Evolutionary conservation across 169 alveolate species (phyloP).

Genomic region (Eimeria sp.): DNA sequence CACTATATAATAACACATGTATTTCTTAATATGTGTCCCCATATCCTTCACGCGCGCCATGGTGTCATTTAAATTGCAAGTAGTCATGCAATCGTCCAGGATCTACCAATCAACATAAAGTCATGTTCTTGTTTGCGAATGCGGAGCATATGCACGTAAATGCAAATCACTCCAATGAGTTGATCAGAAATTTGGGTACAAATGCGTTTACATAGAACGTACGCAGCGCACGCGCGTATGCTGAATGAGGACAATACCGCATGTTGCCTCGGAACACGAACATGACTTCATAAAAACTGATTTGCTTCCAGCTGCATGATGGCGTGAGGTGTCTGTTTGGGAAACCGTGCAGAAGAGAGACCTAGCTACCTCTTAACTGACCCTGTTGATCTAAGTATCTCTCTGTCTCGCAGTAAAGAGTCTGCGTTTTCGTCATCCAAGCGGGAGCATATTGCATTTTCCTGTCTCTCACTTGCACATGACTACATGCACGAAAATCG

Average conservation of each 20-base stretch:
- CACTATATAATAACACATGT: neutral
- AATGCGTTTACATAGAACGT: neutral
- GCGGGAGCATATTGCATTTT: neutral
- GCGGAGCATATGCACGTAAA: neutral
- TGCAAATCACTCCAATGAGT: neutral
- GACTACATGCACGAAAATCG: constrained; percentile 11
- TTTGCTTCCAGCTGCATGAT: too few relatives aligned
- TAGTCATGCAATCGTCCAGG: neutral
- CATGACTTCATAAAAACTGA: neutral
- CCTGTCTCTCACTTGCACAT: constrained; percentile 16
- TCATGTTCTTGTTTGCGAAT: neutral
- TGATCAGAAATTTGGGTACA: neutral
- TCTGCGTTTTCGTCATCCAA: neutral
- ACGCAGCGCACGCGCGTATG: neutral
- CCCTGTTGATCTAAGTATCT: neutral
- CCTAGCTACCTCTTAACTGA: neutral
- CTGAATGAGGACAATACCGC: neutral
- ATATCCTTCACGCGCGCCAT: too few relatives aligned
- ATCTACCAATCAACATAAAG: neutral
- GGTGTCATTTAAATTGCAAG: neutral
- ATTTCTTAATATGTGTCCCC: neutral
- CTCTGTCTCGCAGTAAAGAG: constrained; percentile 6
- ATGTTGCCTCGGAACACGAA: neutral
- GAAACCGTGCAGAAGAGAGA: neutral
- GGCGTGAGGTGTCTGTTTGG: too few relatives aligned